Evolutionary conservation across 2,329 filamentous ascomycete species (phyloP), one percentile per base, ranked within the genome.

Genomic region (Chaetomium sp.): DNA sequence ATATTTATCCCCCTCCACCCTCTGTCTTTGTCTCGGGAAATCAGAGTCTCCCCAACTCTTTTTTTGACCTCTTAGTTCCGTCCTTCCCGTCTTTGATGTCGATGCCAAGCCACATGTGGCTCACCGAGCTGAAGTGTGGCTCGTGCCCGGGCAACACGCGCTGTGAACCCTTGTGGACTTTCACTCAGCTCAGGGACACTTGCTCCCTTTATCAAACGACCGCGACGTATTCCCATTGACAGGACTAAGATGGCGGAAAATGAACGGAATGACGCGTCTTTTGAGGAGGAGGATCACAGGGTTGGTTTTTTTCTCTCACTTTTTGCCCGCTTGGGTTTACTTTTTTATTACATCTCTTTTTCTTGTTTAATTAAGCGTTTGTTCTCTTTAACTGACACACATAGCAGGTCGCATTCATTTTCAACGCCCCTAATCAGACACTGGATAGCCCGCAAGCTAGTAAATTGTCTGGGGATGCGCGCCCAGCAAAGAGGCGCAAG

Each of bases 341-440:
- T 27, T 27, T 27, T 27, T 27, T 27, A 27, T 4, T 5, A 14
- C 19, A 41, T 5, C 32, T 3, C 32, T 19, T 7, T 33, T 4
- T 6, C 8, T n/a, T 4, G 9, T 12, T n/a, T 6, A n/a, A 32
- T 7, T 8, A 9, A 35, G 6, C n/a, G 11, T 12, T 27, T 9
- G 37, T 35, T 52, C 27, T 37, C 9, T 34, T 41, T n/a, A 19
- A 10, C 19, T 27, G 3, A 27, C 19, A 27, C 19, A 27, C 19
- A 27, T 27, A 27, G 3, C 65, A 87, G 83, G 77, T 78, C 47
- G 81, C 82, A 54, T 87, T 84, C 67, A 71, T 87, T 60, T 87
- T 85, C 82, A 56, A 69, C 76, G 14, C 12, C 36, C 67, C 51
- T 60, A 66, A 44, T 63, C 62, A 49, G 56, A 12, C 44, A 66